Evolutionary conservation across 345 rosid species (phyloP), one percentile per base, ranked within the genome.

Genomic region (Brassica incana): DNA sequence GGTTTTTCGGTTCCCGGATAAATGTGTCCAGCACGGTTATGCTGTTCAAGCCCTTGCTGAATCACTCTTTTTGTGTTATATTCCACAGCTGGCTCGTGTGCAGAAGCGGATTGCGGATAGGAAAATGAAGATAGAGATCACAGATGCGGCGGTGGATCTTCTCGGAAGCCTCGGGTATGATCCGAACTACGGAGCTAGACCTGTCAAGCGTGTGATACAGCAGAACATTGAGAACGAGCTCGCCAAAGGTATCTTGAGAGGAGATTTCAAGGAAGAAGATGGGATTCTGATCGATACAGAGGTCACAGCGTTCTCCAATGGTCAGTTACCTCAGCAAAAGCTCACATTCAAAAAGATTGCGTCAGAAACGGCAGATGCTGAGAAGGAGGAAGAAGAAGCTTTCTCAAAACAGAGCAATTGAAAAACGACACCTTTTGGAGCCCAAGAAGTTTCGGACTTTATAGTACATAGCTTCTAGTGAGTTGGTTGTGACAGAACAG

Each of bases 141-240:
- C 85, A 0, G 94, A 93, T 56, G 88, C 86, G 5, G 95, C 99
- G 15, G 85, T 92, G 30, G 88, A 89, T 66, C 92, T 92, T 70
- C 92, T 96, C 0, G 99, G 91, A 6, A 90, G 75, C 81, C 97
- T 93, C 2, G 61, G 61, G 9, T 54, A 54, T 65, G 99, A 93
- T 75, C 97, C 97, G 0, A 93, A 83, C 88, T 96, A 96, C 4
- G 99, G 99, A 56, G 99, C 98, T 8, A 85, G 99, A 81, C 98
- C 99, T 0, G 98, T 96, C 33, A 96, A 96, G 87, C 86, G 99
- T 58, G 93, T 96, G 80, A 93, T 96, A 80, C 99, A 96, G 76
- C 98, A 93, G 81, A 81, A 96, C 62, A 88, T 93, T 5, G 99
- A 93, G 82, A 96, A 96, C 60, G 97, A 96, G 78, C 92, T 93